Conservation (phyloP, 192 early-diverging fungal species). For the Umbelopsis sp. region DNA sequence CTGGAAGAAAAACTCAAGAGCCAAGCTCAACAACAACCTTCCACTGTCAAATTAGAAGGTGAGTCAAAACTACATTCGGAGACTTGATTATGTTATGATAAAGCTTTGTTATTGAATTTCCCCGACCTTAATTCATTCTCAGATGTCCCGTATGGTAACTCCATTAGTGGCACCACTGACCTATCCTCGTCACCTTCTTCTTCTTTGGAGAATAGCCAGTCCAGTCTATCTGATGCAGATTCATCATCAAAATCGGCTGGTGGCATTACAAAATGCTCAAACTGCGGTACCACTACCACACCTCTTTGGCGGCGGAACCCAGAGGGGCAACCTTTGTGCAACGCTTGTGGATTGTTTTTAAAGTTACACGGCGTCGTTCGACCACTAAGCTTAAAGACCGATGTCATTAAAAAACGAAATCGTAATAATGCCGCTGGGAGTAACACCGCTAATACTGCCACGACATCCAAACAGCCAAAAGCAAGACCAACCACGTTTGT, state of each 20-base stretch:
- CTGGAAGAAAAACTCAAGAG: slow-evolving; percentile 13
- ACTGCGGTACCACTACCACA: slow-evolving; percentile 91
- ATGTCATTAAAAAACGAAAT: slow-evolving; percentile 91
- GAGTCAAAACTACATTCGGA: background rate
- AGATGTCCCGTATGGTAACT: slow-evolving; percentile 10
- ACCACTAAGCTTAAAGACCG: slow-evolving; percentile 87
- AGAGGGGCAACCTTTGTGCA: slow-evolving; percentile 90
- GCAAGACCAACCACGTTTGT: slow-evolving; percentile 8
- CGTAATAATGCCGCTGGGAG: slow-evolving; percentile 40
- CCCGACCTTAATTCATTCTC: slow-evolving; percentile 1
- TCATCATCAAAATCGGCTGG: slow-evolving; percentile 27
- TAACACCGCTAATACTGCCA: background rate
- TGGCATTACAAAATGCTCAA: slow-evolving; percentile 62
- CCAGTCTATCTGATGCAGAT: slow-evolving; percentile 17
- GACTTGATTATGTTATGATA: background rate
- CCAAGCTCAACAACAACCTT: background rate
- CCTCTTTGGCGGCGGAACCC: slow-evolving; percentile 95
- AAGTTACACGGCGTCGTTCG: slow-evolving; percentile 92
- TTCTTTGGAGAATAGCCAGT: background rate
- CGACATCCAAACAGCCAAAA: slow-evolving; percentile 7
- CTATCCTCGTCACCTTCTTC: slow-evolving; percentile 7
- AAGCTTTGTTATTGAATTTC: background rate
- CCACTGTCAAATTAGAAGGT: slow-evolving; percentile 9
- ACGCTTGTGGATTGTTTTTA: slow-evolving; percentile 95
- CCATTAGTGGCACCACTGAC: background rate